Base-by-base conservation (phyloP, 2,329 filamentous ascomycete species). In the Cladosporium phlei region DNA sequence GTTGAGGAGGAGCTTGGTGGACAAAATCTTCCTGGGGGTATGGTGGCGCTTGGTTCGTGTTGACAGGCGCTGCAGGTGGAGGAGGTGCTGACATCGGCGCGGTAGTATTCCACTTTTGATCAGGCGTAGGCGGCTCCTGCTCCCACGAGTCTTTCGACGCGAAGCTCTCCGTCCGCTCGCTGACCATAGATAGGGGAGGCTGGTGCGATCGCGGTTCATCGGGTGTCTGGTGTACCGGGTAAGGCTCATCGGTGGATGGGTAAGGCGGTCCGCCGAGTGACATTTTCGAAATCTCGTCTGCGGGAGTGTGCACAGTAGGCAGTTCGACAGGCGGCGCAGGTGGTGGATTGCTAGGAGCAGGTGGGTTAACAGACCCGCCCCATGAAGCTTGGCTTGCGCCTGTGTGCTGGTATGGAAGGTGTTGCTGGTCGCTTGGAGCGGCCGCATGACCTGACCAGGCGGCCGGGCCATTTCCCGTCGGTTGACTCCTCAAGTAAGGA, bases 291-390 rank as follows among this genome's bases (percentile, higher is more conserved):
- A 71, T 57, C 46, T 66, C 59, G 11, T 72, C 64, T 16, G 61
- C 56, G 1, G 71, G 71, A 3, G 69, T 69, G 27, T 63, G 64
- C 20, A 60, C 57, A 3, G 70, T 59, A 20, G 69, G 69, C 11
- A 72, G 55, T 54, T 72, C 70, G 1, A 67, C 67, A 2, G 68
- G 66, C 10, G 45, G 46, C 10, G 49, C 40, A 27, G 52, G 50
- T 2, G 57, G 52, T 5, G 66, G 54, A 30, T 35, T 38, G 17
- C 21, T 45, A 12, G 50, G 43, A 5, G 47, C 48, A 28, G 43
- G 43, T 17, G 51, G 53, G 12, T 43, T 33, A 2, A 48, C 28
- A 19, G 54, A 49, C 24, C 10, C 17, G 24, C 33, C 24, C 42
- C 42, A 45, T 10, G 42, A 19, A 45, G 32, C 21, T 9, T 45